A percentile compares a stretch with the other conserved stretches of the same genome.
Evolutionary conservation across 2,329 filamentous ascomycete genomes (phyloP).

Genomic region (Ophiostoma australiae): DNA sequence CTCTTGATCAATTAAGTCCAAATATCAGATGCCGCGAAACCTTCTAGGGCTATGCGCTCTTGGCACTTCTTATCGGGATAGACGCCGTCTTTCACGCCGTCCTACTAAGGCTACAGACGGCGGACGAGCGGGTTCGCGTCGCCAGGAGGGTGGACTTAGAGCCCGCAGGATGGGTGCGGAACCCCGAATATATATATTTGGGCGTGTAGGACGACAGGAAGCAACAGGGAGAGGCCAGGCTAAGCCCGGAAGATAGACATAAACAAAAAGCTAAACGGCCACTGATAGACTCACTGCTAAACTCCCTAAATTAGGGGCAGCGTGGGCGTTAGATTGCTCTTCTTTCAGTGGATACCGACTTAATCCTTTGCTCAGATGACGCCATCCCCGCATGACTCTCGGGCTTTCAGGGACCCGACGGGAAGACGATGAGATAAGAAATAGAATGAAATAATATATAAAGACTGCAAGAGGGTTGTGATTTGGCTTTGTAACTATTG

Average conservation of each 20-base stretch:
- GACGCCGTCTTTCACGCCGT: neutral
- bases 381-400: constrained; percentile 14
- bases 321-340: neutral
- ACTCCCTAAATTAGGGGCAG: neutral
- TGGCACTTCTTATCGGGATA: neutral
- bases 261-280: neutral
- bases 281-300: neutral
- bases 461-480: neutral
- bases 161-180: neutral
- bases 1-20: neutral
- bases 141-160: neutral
- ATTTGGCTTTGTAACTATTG: neutral
- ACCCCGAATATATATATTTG: neutral
- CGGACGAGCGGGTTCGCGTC: neutral
- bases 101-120: neutral
- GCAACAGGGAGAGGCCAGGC: no score
- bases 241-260: no score
- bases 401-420: neutral
- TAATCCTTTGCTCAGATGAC: constrained; percentile 11
- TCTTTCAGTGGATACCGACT: neutral
- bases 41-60: neutral
- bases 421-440: neutral
- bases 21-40: neutral
- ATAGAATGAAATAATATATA: neutral
- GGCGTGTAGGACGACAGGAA: neutral